These are phyloP conservation scores for Fusarium drepaniforme DNA, from an alignment of 2,329 filamentous ascomycete genomes.

Conservation along the genomic window DNA sequence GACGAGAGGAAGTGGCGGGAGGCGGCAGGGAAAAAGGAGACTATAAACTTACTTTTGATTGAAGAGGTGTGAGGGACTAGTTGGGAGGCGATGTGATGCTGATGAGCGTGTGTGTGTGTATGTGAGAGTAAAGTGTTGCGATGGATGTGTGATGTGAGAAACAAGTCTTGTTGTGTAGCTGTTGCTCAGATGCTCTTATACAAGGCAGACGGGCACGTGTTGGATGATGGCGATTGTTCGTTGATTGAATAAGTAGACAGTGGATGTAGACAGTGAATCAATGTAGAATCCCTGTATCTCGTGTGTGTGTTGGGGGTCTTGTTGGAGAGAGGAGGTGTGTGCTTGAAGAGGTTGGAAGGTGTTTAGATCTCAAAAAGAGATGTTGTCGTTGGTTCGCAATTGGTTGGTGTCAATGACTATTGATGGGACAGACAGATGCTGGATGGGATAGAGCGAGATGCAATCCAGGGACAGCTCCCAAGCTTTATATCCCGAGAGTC, in stretches of 20 bases:
- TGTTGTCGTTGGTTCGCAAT: not conserved
- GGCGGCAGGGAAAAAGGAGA: constrained; percentile 1
- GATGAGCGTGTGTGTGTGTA: constrained; percentile 1
- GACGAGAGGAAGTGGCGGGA: not conserved
- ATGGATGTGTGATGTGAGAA: constrained; percentile 12
- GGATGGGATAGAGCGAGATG: constrained; percentile 12
- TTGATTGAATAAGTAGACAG: not conserved
- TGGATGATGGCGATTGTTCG: not conserved
- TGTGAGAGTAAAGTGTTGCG: constrained; percentile 2
- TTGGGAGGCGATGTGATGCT: not conserved
- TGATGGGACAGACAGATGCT: constrained; percentile 10
- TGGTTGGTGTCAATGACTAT: not conserved
- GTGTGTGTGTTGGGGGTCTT: not conserved
- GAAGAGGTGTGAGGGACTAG: constrained; percentile 10
- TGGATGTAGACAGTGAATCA: not conserved
- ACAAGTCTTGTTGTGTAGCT: constrained; percentile 6
- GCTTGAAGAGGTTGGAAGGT: not conserved
- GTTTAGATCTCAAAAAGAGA: constrained; percentile 3
- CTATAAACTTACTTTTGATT: constrained; percentile 33
- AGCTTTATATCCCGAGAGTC: constrained; percentile 45
- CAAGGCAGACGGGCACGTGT: constrained; percentile 3
- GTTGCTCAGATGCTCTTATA: constrained; percentile 9
- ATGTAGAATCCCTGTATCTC: not conserved
- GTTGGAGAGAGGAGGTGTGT: constrained; percentile 8
- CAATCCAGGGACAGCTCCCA: constrained; percentile 15